Conservation (phyloP, 768 basidiomycete species). For the Auriscalpium vulgare region DNA sequence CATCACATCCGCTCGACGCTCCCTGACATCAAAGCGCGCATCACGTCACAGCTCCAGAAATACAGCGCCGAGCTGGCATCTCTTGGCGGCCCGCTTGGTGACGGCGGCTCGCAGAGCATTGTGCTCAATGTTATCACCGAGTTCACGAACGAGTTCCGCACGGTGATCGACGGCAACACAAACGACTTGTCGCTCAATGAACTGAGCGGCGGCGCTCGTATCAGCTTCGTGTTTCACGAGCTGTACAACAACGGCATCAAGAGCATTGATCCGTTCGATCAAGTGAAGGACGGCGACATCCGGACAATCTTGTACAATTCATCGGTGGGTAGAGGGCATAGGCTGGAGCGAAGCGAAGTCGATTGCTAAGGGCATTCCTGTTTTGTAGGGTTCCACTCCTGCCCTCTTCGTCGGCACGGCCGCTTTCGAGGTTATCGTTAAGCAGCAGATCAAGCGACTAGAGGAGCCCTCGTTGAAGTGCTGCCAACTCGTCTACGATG, state of each 20-base stretch:
- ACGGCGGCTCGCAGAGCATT: conserved; percentile 80
- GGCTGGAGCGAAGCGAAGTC: no score
- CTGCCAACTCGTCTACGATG: conserved; percentile 93
- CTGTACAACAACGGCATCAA: conserved; percentile 95
- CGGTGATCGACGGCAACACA: conserved; percentile 94
- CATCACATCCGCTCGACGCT: conserved; percentile 95
- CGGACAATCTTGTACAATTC: conserved; percentile 95
- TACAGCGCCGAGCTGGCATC: conserved; percentile 75
- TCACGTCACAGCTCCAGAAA: conserved; percentile 84
- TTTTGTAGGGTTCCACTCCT: conserved; percentile 83
- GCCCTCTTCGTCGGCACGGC: conserved; percentile 94
- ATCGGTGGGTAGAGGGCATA: conserved; percentile 50
- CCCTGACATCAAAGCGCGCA: conserved; percentile 97
- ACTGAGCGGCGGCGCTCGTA: conserved; percentile 96
- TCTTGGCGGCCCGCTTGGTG: conserved; percentile 84
- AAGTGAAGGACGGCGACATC: conserved; percentile 98
- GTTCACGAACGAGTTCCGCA: conserved; percentile 94
- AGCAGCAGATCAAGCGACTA: conserved; percentile 95
- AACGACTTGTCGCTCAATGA: conserved; percentile 94
- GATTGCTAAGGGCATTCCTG: no score
- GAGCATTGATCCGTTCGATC: conserved; percentile 96
- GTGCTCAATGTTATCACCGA: conserved; percentile 98
- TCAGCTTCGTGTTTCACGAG: conserved; percentile 98
- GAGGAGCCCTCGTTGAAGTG: conserved; percentile 94
- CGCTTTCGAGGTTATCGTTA: conserved; percentile 97